Evolutionary conservation across 2,329 filamentous ascomycete genomes (phyloP), one percentile per base, ranked within the genome.

Genomic region (Byssothecium circinans): DNA sequence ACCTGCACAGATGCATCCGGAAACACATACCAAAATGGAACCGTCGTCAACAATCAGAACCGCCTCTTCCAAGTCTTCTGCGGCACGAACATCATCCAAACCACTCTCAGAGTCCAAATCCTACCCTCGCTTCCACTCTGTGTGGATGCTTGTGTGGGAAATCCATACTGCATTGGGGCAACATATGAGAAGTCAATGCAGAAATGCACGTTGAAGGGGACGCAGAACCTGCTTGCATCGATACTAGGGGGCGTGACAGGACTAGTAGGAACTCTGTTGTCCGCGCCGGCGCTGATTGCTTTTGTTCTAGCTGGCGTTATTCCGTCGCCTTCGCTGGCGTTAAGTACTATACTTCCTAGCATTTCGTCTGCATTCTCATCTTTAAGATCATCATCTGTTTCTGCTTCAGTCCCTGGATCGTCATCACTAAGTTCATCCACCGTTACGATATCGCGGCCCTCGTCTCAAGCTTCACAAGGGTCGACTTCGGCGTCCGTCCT

Each of bases 1-100:
- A 56, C 52, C 1, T 56, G 52, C 29, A 44, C 37, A 22, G 54
- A 57, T 32, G 49, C 18, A 10, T 39, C 41, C n/a, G 49, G 49
- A 17, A 38, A n/a, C 8, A 46, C 37, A 6, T 53, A 56, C 38
- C 45, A 30, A 2, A 53, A 53, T 27, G 53, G 50, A 17, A 33
- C 43, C 17, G 45, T 33, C 7, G 30, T 47, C 18, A 29, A 14
- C 3, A 34, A 34, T 22, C 43, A 44, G 7, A 37, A 29, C 22
- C 47, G 44, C n/a, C 19, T 41, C 22, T 53, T 42, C 35, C 50
- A 56, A 23, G 50, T 53, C 27, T 10, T 53, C 14, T 56, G 53
- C 37, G 34, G 39, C 19, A 46, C 25, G 10, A 46, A 53, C 41
- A 22, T 56, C 10, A 12, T 43, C 6, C 34, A 44, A n/a, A 8